Base-by-base conservation (phyloP, 306 rosid genomes). In the Potentilla sterilis region DNA sequence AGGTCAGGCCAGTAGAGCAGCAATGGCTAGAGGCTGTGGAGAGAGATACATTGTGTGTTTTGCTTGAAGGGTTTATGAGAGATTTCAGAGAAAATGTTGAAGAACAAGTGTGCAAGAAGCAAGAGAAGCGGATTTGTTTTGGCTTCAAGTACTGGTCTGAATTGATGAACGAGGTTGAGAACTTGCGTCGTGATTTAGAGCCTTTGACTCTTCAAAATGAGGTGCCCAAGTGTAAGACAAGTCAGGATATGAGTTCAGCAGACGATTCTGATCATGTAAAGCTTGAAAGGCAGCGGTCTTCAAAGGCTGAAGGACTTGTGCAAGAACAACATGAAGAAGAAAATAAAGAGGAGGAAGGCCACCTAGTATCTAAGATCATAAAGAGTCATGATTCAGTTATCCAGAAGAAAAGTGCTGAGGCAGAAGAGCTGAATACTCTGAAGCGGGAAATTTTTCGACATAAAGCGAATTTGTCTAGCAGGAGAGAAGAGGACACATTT, bases 1-100 rank as follows among this genome's bases (percentile, higher is more conserved):
- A 88, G 74, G 86, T 91, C 73, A 83, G 89, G 10, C 91, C 98
- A 35, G 79, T 89, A 24, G 98, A 89, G 88, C 90, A 89, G 76
- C 87, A 91, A 43, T 86, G 90, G 88, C 83, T 83, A 73, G 81
- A 85, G 72, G 79, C 41, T 62, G 70, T 89, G 52, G 97, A 94
- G 73, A 90, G 85, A 34, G 92, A 87, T 41, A 73, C 80, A 2
- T 78, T 85, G 67, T 88, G 86, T 10, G 66, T 84, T 32, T 55
- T 72, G 43, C 89, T 89, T 24, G 79, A 73, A 54, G 93, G 89
- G 43, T 81, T 83, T 72, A 69, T 87, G 77, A 79, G 34, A 48
- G 95, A 87, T 80, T 83, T 84, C 18, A 82, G 87, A 48, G 87
- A 85, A 70, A 79, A 70, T 47, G 54, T 84, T 59, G 86, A 87